A percentile compares a stretch with the other conserved stretches of the same genome.
phyloP scores from a whole-genome alignment of 192 early-diverging fungal species.

The Mortierella hygrophila region DNA sequence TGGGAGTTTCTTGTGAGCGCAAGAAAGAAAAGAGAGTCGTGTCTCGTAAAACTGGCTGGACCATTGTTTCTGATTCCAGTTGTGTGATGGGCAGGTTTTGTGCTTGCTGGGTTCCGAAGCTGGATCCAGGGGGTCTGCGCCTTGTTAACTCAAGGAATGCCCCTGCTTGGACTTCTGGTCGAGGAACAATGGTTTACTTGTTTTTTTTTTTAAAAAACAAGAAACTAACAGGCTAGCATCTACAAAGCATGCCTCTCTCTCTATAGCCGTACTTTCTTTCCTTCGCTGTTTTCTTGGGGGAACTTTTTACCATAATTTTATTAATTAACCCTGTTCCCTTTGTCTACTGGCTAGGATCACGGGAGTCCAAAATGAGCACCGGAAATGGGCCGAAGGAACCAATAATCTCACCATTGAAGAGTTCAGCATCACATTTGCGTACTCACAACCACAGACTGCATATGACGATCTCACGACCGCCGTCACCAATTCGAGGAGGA shows the following conservation, averaged over 20 bases:
- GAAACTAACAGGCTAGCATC: background rate
- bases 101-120: slow-evolving; percentile 28
- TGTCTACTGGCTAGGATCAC: slow-evolving; percentile 5
- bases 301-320: background rate
- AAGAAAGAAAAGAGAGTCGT: background rate
- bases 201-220: slow-evolving; percentile 18
- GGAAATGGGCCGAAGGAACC: slow-evolving; percentile 1
- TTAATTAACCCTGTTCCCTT: background rate
- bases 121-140: slow-evolving; percentile 12
- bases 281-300: background rate
- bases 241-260: background rate
- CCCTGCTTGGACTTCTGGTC: slow-evolving; percentile 34
- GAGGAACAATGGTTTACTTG: slow-evolving; percentile 21
- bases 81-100: slow-evolving; percentile 37
- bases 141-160: slow-evolving; percentile 40
- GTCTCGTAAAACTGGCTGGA: slow-evolving; percentile 2
- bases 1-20: background rate
- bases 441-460: slow-evolving; percentile 8
- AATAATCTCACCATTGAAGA: background rate
- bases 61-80: slow-evolving; percentile 21
- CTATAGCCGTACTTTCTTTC: background rate
- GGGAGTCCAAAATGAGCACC: background rate
- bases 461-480: slow-evolving; percentile 9
- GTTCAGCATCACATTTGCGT: slow-evolving; percentile 22
- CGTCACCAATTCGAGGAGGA: slow-evolving; percentile 10